These are phyloP conservation scores for Cladosporium sp. DNA, from an alignment of 2,329 filamentous ascomycete genomes.

Conservation along the genomic window DNA sequence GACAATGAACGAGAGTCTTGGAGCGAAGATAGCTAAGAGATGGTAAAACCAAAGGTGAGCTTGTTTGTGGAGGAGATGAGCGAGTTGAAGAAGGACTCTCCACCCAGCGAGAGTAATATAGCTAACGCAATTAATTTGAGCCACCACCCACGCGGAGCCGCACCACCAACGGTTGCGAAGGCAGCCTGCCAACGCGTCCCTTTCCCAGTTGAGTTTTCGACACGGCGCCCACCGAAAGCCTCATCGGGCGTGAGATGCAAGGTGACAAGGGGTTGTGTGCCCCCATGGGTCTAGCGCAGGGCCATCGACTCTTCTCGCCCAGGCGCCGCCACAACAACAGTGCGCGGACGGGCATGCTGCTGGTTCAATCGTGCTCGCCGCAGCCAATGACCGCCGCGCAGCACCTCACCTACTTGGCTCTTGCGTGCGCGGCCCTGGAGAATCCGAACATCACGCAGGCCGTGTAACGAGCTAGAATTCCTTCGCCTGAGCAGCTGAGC, in stretches of 20 bases:
- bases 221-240: slow-evolving; percentile 14
- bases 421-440: slow-evolving; percentile 9
- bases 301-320: slow-evolving; percentile 10
- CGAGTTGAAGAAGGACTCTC: neutral
- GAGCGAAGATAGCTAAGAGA: neutral
- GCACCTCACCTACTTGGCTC: neutral
- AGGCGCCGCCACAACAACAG: slow-evolving; percentile 1
- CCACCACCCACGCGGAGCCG: slow-evolving; percentile 8
- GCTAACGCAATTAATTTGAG: slow-evolving; percentile 17
- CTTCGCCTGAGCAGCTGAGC: slow-evolving; percentile 7
- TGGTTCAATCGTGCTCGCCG: neutral
- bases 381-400: neutral
- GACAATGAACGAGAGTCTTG: slow-evolving; percentile 12
- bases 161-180: slow-evolving; percentile 8
- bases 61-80: slow-evolving; percentile 8
- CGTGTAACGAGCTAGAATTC: slow-evolving; percentile 1
- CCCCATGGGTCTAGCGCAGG: slow-evolving; percentile 18
- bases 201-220: slow-evolving; percentile 11
- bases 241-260: slow-evolving; percentile 11
- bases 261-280: slow-evolving; percentile 9
- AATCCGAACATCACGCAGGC: slow-evolving; percentile 6
- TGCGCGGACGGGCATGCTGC: slow-evolving; percentile 3
- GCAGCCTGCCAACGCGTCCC: slow-evolving; percentile 16
- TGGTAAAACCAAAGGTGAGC: neutral
- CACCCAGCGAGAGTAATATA: slow-evolving; percentile 7